These are phyloP conservation scores for Echium plantagineum DNA, from an alignment of 257 asterid genomes.

Conservation along the genomic window DNA sequence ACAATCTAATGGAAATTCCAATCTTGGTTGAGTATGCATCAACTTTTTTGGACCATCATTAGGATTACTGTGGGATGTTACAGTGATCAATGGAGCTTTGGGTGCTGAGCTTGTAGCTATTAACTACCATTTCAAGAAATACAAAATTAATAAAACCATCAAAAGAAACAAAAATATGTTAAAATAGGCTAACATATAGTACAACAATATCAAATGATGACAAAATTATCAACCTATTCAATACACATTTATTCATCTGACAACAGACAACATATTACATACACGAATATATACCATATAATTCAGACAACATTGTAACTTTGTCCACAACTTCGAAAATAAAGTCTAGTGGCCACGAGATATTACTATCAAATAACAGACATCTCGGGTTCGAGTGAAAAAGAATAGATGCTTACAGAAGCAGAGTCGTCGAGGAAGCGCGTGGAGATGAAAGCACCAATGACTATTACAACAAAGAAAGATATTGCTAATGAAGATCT, in stretches of 20 bases:
- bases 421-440: conserved; percentile 51
- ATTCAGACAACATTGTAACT: no score
- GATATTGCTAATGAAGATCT: conserved; percentile 37
- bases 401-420: conserved; percentile 29
- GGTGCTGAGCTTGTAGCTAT: conserved; percentile 22
- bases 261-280: background rate
- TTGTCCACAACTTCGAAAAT: no score
- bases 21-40: background rate
- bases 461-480: conserved; percentile 30
- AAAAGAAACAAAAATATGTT: background rate
- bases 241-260: background rate
- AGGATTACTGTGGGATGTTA: conserved; percentile 8
- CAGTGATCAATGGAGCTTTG: conserved; percentile 17
- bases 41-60: background rate
- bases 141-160: background rate
- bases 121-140: conserved; percentile 22
- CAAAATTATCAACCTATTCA: background rate
- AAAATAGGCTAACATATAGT: background rate
- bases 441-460: conserved; percentile 69
- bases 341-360: no score
- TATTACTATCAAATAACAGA: no score
- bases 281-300: background rate
- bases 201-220: background rate
- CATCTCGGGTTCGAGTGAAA: background rate
- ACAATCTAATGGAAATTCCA: conserved; percentile 29